Percentiles rank a stretch among this genome's conserved stretches.
Conservation (phyloP, 306 rosid genomes). For the Quillaja saponaria region DNA sequence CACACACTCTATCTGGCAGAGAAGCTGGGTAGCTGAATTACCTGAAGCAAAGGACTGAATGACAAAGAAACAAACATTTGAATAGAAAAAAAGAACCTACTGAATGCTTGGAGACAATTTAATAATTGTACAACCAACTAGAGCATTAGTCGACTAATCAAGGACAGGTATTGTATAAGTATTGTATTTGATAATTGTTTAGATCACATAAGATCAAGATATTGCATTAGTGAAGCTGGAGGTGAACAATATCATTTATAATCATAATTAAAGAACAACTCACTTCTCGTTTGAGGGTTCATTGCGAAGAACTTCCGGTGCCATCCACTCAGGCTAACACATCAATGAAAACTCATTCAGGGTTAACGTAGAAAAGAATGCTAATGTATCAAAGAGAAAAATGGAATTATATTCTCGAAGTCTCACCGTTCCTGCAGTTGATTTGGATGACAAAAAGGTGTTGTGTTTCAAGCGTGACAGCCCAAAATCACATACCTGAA, state of each 20-base stretch:
- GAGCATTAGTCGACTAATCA: not conserved
- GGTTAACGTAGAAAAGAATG: conserved; percentile 25
- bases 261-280: conserved; percentile 28
- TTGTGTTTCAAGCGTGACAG: conserved; percentile 97
- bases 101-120: no score
- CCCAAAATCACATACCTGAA: conserved; percentile 94
- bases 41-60: no score
- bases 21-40: no score
- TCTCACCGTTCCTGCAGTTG: conserved; percentile 99
- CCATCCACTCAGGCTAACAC: conserved; percentile 99
- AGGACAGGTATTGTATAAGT: no score
- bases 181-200: no score
- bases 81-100: no score
- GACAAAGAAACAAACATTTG: no score
- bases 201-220: no score
- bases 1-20: no score
- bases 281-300: conserved; percentile 99
- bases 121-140: not conserved
- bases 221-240: conserved; percentile 7
- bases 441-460: conserved; percentile 95
- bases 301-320: conserved; percentile 97
- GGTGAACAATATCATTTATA: not conserved
- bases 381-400: conserved; percentile 2
- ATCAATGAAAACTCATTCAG: conserved; percentile 35
- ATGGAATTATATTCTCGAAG: conserved; percentile 22